Conservation (phyloP, 1,139 yeast genomes). For the Nakaseomyces kungkrabaensis region DNA sequence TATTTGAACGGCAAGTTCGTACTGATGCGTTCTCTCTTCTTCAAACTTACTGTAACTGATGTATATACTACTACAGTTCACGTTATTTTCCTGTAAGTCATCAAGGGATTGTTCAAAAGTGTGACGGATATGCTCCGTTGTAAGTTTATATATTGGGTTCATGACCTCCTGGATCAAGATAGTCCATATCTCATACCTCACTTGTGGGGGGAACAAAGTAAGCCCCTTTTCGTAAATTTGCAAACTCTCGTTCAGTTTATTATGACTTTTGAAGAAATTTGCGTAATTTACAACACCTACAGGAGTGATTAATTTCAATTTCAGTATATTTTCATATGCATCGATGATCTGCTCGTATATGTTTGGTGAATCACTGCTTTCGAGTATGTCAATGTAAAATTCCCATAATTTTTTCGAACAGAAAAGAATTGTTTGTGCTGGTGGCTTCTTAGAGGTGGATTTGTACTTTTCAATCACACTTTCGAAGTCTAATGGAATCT, state of each 20-base stretch:
- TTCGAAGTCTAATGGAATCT: constrained; percentile 32
- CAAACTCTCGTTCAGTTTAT: constrained; percentile 42
- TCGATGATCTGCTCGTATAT: constrained; percentile 33
- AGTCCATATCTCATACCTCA: constrained; percentile 65
- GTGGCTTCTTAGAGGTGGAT: constrained; percentile 25
- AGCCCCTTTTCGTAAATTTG: constrained; percentile 61
- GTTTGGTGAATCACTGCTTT: constrained; percentile 34
- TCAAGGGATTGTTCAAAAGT: constrained; percentile 56
- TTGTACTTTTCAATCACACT: constrained; percentile 19
- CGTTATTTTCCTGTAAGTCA: constrained; percentile 40
- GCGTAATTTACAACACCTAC: constrained; percentile 59
- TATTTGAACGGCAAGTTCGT: constrained; percentile 36
- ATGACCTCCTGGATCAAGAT: constrained; percentile 50
- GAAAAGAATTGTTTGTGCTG: constrained; percentile 52
- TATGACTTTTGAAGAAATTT: constrained; percentile 43
- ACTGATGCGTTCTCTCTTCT: constrained; percentile 36
- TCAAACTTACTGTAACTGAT: constrained; percentile 57
- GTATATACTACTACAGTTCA: constrained; percentile 38
- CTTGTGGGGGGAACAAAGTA: constrained; percentile 48
- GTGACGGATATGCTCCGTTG: constrained; percentile 56
- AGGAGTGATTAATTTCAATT: constrained; percentile 61
- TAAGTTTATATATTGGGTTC: constrained; percentile 26
- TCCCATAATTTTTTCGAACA: constrained; percentile 62
- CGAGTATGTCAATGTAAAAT: constrained; percentile 63
- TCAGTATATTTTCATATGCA: constrained; percentile 54